phyloP scores from a whole-genome alignment of 2,329 filamentous ascomycete species.

The Beauveria scarabaeidicola region DNA sequence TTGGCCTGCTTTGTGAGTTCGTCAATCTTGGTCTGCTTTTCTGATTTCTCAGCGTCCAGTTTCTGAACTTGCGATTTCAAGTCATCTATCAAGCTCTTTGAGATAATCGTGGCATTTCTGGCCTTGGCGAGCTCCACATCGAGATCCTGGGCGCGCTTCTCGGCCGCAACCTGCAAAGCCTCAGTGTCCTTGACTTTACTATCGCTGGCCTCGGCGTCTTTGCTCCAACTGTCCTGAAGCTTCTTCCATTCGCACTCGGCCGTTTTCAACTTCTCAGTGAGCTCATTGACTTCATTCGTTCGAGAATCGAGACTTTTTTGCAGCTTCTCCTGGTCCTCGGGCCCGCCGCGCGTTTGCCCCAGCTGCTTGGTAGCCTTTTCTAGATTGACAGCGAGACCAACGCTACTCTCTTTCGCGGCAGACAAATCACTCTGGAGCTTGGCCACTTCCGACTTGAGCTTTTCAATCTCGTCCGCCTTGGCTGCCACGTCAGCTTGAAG shows the following conservation, averaged over 20 bases:
- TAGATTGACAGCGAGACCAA: conserved; percentile 56
- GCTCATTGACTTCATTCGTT: conserved; percentile 37
- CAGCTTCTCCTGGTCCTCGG: conserved; percentile 34
- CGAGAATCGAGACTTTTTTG: conserved; percentile 41
- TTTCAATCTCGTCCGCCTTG: conserved; percentile 61
- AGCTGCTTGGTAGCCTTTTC: conserved; percentile 61
- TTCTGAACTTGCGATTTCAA: conserved; percentile 29
- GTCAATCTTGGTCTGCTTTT: conserved; percentile 25
- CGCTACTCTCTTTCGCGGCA: conserved; percentile 60
- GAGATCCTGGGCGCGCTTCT: conserved; percentile 29
- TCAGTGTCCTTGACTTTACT: conserved; percentile 29
- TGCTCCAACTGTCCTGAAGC: conserved; percentile 29
- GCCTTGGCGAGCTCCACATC: conserved; percentile 33
- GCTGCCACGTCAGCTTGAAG: conserved; percentile 67
- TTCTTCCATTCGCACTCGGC: conserved; percentile 36
- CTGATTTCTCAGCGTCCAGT: conserved; percentile 25
- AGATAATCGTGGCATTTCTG: conserved; percentile 29
- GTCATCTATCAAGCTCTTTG: conserved; percentile 33
- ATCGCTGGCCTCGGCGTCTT: conserved; percentile 24
- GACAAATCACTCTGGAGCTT: conserved; percentile 62
- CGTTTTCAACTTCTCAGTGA: conserved; percentile 41
- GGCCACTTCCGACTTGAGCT: conserved; percentile 60
- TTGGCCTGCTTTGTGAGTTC: conserved; percentile 39
- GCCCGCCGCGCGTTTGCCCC: conserved; percentile 34
- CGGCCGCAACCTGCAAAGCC: conserved; percentile 25